phyloP scores from a whole-genome alignment of 768 basidiomycete species.

The Erythrobasidium yunnanense region DNA sequence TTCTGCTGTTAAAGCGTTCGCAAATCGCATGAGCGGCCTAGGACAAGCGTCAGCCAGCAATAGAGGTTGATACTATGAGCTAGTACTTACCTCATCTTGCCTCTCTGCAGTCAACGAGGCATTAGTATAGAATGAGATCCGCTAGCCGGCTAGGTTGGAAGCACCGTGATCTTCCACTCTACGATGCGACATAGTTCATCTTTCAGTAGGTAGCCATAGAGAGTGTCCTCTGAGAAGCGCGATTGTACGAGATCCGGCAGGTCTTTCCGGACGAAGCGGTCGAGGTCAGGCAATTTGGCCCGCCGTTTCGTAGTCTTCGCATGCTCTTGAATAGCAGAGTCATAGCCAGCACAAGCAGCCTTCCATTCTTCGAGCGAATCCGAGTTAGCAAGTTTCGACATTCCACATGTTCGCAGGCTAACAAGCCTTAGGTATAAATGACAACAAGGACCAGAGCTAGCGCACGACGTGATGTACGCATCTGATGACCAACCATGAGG shows the following conservation, averaged over 20 bases:
- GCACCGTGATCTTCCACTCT: conserved; percentile 33
- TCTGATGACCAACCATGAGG: no score
- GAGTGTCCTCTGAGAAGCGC: neutral
- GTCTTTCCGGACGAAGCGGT: neutral
- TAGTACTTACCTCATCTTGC: conserved; percentile 30
- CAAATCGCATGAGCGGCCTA: conserved; percentile 5
- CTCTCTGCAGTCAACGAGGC: conserved; percentile 17
- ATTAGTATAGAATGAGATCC: neutral
- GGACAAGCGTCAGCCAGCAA: neutral
- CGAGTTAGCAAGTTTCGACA: neutral
- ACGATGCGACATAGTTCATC: conserved; percentile 28
- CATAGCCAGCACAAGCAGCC: neutral
- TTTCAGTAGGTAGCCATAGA: neutral
- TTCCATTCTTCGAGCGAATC: neutral
- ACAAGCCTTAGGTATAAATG: no score
- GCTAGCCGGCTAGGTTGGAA: neutral
- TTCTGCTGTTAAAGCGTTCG: neutral
- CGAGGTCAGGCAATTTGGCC: conserved; percentile 1
- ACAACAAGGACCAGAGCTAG: no score
- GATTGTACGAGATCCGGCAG: neutral
- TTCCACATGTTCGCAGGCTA: no score
- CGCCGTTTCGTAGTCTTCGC: conserved; percentile 5
- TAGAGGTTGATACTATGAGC: neutral
- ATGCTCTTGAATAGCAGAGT: neutral
- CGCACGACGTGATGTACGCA: no score